Percentiles rank a stretch among this genome's conserved stretches.
phyloP scores from a whole-genome alignment of 2,329 filamentous ascomycete species.

The Pseudogymnoascus sp. region DNA sequence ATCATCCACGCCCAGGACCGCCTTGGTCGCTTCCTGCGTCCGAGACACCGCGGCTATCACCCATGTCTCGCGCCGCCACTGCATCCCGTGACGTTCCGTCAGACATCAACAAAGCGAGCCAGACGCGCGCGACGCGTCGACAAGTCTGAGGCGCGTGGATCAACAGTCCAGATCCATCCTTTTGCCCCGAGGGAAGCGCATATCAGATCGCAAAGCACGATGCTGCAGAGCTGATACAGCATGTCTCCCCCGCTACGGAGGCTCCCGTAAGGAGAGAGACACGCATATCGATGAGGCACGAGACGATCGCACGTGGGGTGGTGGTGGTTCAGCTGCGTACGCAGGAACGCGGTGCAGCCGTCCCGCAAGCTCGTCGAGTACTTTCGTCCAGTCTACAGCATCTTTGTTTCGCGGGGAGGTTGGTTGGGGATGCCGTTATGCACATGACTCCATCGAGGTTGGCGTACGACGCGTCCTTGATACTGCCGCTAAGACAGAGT shows the following conservation, averaged over 20 bases:
- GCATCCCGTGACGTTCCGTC: not conserved
- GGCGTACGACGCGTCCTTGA: not conserved
- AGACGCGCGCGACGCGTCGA: not conserved
- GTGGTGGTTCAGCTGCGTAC: not conserved
- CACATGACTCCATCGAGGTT: not conserved
- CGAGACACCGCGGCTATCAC: slow-evolving; percentile 4
- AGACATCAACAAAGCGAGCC: not conserved
- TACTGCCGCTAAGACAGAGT: not conserved
- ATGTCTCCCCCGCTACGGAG: not conserved
- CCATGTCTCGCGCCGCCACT: not conserved
- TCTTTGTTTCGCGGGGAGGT: not conserved
- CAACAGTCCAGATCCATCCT: not conserved
- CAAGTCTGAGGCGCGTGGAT: not conserved
- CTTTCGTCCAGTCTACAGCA: not conserved
- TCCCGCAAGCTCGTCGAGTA: not conserved
- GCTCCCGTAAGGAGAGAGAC: not conserved
- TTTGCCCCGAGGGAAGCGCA: not conserved
- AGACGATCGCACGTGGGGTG: slow-evolving; percentile 2
- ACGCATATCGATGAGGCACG: not conserved
- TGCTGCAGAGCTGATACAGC: not conserved
- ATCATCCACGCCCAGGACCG: not conserved
- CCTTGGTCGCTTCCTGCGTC: not conserved
- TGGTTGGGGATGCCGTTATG: not conserved
- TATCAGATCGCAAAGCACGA: not conserved
- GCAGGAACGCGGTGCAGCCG: not conserved